phyloP scores from a whole-genome alignment of 495 filamentous ascomycete genomes.

The Lichenothelia convexa region DNA sequence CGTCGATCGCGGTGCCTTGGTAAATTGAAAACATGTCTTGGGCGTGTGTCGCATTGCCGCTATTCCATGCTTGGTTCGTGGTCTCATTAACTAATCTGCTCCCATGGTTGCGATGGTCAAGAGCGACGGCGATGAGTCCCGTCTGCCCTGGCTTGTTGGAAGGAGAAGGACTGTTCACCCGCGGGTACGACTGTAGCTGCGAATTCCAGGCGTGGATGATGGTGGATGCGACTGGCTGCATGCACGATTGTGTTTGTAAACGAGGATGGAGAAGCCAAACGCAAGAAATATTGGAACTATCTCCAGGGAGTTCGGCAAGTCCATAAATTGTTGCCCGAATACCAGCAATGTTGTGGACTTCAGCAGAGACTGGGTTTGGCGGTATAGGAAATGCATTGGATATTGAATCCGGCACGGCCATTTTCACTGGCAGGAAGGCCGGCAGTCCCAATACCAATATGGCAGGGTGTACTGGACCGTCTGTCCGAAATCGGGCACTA shows the following conservation, averaged over 20 bases:
- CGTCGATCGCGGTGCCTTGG: slow-evolving; percentile 59
- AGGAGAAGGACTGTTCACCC: slow-evolving; percentile 10
- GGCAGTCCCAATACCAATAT: too few species aligned
- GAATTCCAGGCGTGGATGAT: slow-evolving; percentile 42
- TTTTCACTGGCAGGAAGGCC: too few species aligned
- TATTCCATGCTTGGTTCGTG: slow-evolving; percentile 58
- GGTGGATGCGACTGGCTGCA: slow-evolving; percentile 39
- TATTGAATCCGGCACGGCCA: too few species aligned
- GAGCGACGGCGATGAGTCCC: slow-evolving; percentile 60
- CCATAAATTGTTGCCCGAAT: slow-evolving; percentile 64
- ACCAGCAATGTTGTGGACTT: slow-evolving; percentile 50
- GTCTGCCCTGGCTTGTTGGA: too few species aligned
- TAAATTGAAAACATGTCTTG: slow-evolving; percentile 67
- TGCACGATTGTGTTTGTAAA: slow-evolving; percentile 44
- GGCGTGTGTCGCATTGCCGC: slow-evolving; percentile 68
- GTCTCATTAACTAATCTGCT: slow-evolving; percentile 35
- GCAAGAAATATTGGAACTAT: slow-evolving; percentile 37
- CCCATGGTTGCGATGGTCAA: slow-evolving; percentile 87
- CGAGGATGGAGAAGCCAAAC: slow-evolving; percentile 82
- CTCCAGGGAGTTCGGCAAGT: slow-evolving; percentile 44
- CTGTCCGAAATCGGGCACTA: too few species aligned
- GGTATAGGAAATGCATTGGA: too few species aligned
- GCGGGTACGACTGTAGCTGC: slow-evolving; percentile 9
- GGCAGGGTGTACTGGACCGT: too few species aligned
- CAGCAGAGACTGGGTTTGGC: slow-evolving; percentile 35